Evolutionary conservation across 805 yeast species (phyloP).

Genomic region (Spathaspora gorwiae): DNA sequence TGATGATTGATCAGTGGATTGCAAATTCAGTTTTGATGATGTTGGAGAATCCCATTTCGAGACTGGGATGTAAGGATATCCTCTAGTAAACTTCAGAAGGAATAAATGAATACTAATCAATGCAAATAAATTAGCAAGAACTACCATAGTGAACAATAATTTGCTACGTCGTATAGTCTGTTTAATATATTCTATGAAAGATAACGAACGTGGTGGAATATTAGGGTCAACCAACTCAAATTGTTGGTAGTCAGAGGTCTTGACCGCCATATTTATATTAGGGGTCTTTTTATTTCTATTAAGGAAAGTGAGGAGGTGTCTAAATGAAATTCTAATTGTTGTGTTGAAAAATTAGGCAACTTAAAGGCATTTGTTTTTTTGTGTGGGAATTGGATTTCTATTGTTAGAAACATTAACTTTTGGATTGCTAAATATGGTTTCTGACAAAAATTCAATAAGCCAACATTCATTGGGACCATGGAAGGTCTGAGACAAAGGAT

Average conservation of each 20-base stretch:
- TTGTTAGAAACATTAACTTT: too few species aligned
- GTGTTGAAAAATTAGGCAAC: too few species aligned
- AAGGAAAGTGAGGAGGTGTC: neutral
- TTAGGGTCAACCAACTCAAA: neutral
- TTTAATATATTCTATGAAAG: neutral
- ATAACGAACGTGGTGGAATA: neutral
- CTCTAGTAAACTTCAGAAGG: slow-evolving; percentile 1
- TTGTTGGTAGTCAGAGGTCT: neutral
- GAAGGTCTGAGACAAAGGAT: too few species aligned
- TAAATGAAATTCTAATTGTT: too few species aligned
- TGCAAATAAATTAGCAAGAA: slow-evolving; percentile 3
- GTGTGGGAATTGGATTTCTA: too few species aligned
- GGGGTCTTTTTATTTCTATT: neutral
- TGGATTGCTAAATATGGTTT: too few species aligned
- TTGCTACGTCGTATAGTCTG: neutral
- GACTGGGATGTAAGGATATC: slow-evolving; percentile 3
- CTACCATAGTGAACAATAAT: slow-evolving; percentile 2
- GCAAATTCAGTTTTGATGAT: neutral
- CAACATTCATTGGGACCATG: too few species aligned
- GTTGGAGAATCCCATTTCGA: neutral
- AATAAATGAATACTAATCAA: slow-evolving; percentile 5
- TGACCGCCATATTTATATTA: slow-evolving; percentile 2
- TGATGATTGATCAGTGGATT: neutral
- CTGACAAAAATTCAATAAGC: too few species aligned
- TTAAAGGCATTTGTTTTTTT: too few species aligned